Base-by-base conservation (phyloP, 768 basidiomycete genomes). In the Podaxis rugospora region DNA sequence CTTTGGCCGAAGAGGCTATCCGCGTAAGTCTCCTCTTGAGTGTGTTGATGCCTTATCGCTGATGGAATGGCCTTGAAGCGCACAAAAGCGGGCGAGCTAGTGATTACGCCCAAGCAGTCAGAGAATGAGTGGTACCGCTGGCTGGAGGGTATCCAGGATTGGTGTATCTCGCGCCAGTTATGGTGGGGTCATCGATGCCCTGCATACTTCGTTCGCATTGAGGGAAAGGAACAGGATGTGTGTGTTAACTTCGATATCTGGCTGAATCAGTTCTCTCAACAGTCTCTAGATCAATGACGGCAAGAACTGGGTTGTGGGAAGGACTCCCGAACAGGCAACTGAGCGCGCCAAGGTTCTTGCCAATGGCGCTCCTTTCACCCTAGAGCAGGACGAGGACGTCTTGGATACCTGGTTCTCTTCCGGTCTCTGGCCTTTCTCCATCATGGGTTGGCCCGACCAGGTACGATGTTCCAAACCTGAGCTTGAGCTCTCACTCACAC, bases 361-460 rank as follows among this genome's bases (percentile, higher is more conserved):
- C 2, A 79, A 76, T 23, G 89, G 87, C 32, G 78, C 75, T 52
- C 76, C 76, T 57, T 98, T 92, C 72, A 83, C 79, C 0, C 78
- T 99, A 10, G 86, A 89, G 68, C 97, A 98, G 71, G 97, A 98
- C 67, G 92, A 93, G 62, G 97, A 99, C 71, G 96, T 99, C 1
- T 83, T 99, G 13, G 97, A 99, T 75, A 98, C 96, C 0, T 99
- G 97, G 96, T 99, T 98, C 76, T 98, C 95, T 0, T 97, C 95
- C 51, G 97, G 86, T 42, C 76, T 98, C 5, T 98, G 97, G 97
- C 97, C 96, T 1, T 97, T 92, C 77, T 95, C 95, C 1, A 98
- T 93, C 69, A 82, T 95, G 81, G 97, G 96, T 27, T 98, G 97
- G 97, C 97, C 97, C 0, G 83, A 94, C n/a, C 83, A 94, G 73